Conservation (phyloP, 257 asterid genomes). For the Lycium ferocissimum region DNA sequence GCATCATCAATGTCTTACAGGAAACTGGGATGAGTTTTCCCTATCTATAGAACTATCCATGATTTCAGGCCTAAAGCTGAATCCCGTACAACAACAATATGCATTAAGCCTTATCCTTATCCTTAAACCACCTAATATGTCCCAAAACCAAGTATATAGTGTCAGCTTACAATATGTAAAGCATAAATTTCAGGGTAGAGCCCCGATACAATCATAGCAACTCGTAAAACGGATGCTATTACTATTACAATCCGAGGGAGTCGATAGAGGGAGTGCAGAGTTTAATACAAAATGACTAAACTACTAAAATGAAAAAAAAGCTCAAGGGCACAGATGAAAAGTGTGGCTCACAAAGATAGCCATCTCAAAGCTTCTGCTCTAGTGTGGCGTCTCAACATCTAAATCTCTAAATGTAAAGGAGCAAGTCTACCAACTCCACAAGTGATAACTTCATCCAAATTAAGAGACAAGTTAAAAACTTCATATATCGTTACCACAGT, state of each 20-base stretch:
- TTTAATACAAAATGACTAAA: neutral
- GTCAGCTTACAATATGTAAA: neutral
- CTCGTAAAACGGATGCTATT: neutral
- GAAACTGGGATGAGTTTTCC: neutral
- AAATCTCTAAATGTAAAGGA: no score
- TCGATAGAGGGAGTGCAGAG: neutral
- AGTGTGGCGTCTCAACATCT: neutral
- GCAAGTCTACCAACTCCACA: no score
- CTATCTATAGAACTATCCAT: neutral
- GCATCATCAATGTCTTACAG: neutral
- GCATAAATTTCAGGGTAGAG: no score
- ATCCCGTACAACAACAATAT: neutral
- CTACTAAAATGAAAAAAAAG: neutral
- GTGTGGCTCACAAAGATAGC: neutral
- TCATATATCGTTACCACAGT: neutral
- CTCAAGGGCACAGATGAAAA: neutral
- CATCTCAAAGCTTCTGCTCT: slow-evolving; percentile 4
- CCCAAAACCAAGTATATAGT: neutral
- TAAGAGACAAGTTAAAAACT: neutral
- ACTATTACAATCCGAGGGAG: neutral
- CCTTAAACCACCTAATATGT: neutral
- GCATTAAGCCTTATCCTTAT: neutral
- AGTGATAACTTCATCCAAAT: neutral
- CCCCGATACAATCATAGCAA: neutral
- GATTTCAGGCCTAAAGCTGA: neutral